phyloP scores from a whole-genome alignment of 2,329 filamentous ascomycete genomes.

The Fusarium sp. region DNA sequence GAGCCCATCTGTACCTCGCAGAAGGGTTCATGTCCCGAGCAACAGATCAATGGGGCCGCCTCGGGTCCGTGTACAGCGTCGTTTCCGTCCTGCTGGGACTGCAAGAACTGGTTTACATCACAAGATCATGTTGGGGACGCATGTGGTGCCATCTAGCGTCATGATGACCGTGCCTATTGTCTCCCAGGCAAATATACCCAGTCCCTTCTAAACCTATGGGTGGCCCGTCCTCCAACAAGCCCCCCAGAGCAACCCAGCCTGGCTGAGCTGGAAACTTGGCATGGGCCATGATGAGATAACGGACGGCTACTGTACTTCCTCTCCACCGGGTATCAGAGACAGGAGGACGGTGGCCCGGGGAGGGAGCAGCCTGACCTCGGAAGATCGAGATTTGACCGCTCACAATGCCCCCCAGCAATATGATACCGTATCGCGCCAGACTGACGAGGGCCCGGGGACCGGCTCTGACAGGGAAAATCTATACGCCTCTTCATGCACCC shows the following conservation, averaged over 20 bases:
- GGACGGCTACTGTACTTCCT: conserved; percentile 10
- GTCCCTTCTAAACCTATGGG: conserved; percentile 10
- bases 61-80: conserved; percentile 12
- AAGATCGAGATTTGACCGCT: conserved; percentile 32
- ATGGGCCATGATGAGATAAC: conserved; percentile 32
- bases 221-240: conserved; percentile 26
- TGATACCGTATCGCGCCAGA: conserved; percentile 38
- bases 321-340: conserved; percentile 1
- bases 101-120: conserved; percentile 16
- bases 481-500: conserved; percentile 35
- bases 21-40: conserved; percentile 14
- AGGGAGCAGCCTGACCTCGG: conserved; percentile 15
- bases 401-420: conserved; percentile 25
- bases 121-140: conserved; percentile 10
- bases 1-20: conserved; percentile 22
- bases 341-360: not conserved
- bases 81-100: conserved; percentile 27
- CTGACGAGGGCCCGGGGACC: conserved; percentile 18
- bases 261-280: conserved; percentile 28
- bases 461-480: conserved; percentile 24
- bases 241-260: conserved; percentile 4
- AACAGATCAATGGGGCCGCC: conserved; percentile 27
- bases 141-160: conserved; percentile 40
- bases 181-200: conserved; percentile 19
- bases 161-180: conserved; percentile 18